Evolutionary conservation across 2,329 filamentous ascomycete species (phyloP).

Genomic region (Xenoacremonium recifei): DNA sequence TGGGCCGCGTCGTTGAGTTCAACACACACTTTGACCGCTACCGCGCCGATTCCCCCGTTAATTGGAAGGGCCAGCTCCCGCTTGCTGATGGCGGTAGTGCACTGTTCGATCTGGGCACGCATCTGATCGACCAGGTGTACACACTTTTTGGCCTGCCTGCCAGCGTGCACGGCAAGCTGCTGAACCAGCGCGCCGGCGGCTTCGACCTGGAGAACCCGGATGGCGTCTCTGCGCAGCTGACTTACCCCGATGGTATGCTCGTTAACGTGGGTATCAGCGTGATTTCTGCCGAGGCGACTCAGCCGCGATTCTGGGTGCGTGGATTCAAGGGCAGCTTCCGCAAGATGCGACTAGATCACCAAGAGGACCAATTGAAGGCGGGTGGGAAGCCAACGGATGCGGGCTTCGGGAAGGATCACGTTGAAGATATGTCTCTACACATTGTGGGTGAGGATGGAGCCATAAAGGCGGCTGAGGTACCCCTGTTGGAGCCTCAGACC

Average conservation of each 20-base stretch:
- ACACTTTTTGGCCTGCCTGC: slow-evolving; percentile 67
- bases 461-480: slow-evolving; percentile 47
- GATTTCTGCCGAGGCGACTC: slow-evolving; percentile 65
- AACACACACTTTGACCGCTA: slow-evolving; percentile 80
- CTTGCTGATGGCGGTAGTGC: slow-evolving; percentile 63
- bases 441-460: slow-evolving; percentile 51
- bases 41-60: slow-evolving; percentile 55
- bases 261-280: slow-evolving; percentile 69
- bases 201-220: slow-evolving; percentile 52
- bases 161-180: slow-evolving; percentile 64
- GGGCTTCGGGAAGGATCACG: slow-evolving; percentile 64
- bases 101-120: slow-evolving; percentile 73
- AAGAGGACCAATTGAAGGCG: slow-evolving; percentile 70
- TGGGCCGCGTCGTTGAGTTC: slow-evolving; percentile 75
- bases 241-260: slow-evolving; percentile 62
- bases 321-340: slow-evolving; percentile 73
- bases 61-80: slow-evolving; percentile 65
- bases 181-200: slow-evolving; percentile 58
- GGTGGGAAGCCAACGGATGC: slow-evolving; percentile 61
- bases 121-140: slow-evolving; percentile 74
- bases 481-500: slow-evolving; percentile 63
- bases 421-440: slow-evolving; percentile 58
- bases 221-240: slow-evolving; percentile 61
- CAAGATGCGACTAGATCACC: slow-evolving; percentile 69
- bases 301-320: slow-evolving; percentile 75